phyloP scores from a whole-genome alignment of 768 basidiomycete genomes.

The Hygrophoropsis aurantiaca region DNA sequence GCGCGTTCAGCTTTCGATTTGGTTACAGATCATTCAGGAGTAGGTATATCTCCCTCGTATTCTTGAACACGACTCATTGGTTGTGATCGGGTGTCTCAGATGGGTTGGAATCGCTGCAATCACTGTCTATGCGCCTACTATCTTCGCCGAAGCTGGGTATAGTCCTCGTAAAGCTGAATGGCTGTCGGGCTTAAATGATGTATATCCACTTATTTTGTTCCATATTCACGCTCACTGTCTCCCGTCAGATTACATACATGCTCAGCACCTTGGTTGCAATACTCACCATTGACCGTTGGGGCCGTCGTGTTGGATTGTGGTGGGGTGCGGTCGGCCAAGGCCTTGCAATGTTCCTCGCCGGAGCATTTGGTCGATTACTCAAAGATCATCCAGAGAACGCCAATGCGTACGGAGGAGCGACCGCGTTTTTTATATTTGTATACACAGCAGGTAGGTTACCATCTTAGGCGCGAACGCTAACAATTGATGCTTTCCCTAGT shows the following conservation, averaged over 20 bases:
- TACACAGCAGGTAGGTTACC: constrained; percentile 29
- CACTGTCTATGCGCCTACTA: constrained; percentile 45
- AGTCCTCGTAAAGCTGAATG: constrained; percentile 42
- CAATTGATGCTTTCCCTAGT: constrained; percentile 6
- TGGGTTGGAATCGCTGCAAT: constrained; percentile 48
- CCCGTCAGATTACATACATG: constrained; percentile 41
- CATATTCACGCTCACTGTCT: neutral
- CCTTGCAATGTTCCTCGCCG: constrained; percentile 37
- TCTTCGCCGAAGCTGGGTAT: constrained; percentile 44
- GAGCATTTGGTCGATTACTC: constrained; percentile 40
- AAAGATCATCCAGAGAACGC: constrained; percentile 42
- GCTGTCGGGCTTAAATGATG: constrained; percentile 45
- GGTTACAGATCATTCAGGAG: constrained; percentile 48
- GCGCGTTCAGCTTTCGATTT: constrained; percentile 42
- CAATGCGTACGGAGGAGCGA: constrained; percentile 39
- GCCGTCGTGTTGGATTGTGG: constrained; percentile 43
- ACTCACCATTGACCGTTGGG: constrained; percentile 43
- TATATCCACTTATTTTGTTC: constrained; percentile 11
- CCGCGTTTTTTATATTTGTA: constrained; percentile 43
- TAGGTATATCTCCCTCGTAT: constrained; percentile 13
- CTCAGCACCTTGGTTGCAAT: constrained; percentile 40
- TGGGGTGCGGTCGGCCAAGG: constrained; percentile 45
- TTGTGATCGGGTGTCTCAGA: constrained; percentile 14
- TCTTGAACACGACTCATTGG: neutral
- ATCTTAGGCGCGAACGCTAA: too few species aligned